Evolutionary conservation across 768 basidiomycete species (phyloP).

Genomic region (Phaeotremella skinneri): DNA sequence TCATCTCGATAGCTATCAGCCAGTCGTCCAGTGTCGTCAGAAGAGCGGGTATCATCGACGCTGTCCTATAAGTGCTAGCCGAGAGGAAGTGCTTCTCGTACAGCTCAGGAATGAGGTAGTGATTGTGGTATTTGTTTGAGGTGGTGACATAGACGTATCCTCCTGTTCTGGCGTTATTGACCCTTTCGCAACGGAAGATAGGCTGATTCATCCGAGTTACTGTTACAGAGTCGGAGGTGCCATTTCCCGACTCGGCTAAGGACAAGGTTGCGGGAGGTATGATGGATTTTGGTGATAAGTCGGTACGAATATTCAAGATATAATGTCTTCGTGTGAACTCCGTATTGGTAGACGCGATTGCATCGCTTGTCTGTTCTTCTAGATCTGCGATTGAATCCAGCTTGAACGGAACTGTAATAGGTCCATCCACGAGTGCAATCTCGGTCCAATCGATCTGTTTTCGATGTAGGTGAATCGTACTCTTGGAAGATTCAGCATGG

Average conservation of each 20-base stretch:
- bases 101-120: slow-evolving; percentile 23
- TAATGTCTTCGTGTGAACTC: slow-evolving; percentile 33
- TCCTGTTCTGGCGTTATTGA: slow-evolving; percentile 14
- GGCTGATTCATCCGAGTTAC: slow-evolving; percentile 10
- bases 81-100: slow-evolving; percentile 25
- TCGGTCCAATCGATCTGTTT: slow-evolving; percentile 36
- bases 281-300: slow-evolving; percentile 21
- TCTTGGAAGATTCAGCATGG: neutral
- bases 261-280: slow-evolving; percentile 11
- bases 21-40: slow-evolving; percentile 19
- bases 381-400: slow-evolving; percentile 1
- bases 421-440: slow-evolving; percentile 16
- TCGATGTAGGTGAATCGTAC: neutral
- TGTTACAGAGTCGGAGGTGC: neutral
- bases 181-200: slow-evolving; percentile 20
- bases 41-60: slow-evolving; percentile 29
- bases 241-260: neutral
- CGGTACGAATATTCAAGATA: slow-evolving; percentile 14
- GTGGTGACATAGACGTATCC: slow-evolving; percentile 17
- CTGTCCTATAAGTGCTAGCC: slow-evolving; percentile 24
- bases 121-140: neutral
- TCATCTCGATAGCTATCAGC: slow-evolving; percentile 27
- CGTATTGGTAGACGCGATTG: slow-evolving; percentile 8
- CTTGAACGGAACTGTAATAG: slow-evolving; percentile 15
- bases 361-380: slow-evolving; percentile 11